Conservation (phyloP, 805 yeast species). For the Hermanozyma aechmeae region DNA sequence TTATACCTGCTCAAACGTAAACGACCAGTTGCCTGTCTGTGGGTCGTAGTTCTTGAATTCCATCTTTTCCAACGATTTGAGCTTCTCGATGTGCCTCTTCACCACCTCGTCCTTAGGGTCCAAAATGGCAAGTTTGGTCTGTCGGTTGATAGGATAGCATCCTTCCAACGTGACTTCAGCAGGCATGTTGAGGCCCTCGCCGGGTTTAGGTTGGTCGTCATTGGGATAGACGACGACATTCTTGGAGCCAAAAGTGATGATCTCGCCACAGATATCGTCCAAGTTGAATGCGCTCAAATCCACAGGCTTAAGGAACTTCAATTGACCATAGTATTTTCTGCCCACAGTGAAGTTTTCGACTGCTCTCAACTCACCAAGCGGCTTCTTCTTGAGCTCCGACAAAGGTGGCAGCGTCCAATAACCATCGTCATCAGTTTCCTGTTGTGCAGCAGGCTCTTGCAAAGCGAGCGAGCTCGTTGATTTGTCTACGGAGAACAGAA, state of each 20-base stretch:
- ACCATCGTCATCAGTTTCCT: slow-evolving; percentile 55
- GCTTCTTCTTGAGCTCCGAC: slow-evolving; percentile 47
- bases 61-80: slow-evolving; percentile 51
- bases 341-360: slow-evolving; percentile 69
- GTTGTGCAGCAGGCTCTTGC: not conserved
- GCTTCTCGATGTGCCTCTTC: slow-evolving; percentile 55
- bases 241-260: slow-evolving; percentile 52
- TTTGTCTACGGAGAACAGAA: slow-evolving; percentile 18
- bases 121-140: slow-evolving; percentile 60
- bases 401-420: slow-evolving; percentile 83
- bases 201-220: slow-evolving; percentile 38
- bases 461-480: no score
- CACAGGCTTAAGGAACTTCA: slow-evolving; percentile 73
- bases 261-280: slow-evolving; percentile 54
- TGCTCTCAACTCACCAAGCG: slow-evolving; percentile 54
- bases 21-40: slow-evolving; percentile 62
- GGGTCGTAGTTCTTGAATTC: slow-evolving; percentile 73
- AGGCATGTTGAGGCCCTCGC: slow-evolving; percentile 78
- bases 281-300: slow-evolving; percentile 63
- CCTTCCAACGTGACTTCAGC: slow-evolving; percentile 66
- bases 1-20: slow-evolving; percentile 36
- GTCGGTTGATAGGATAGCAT: slow-evolving; percentile 72
- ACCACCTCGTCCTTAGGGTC: slow-evolving; percentile 72
- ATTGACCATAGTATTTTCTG: slow-evolving; percentile 64
- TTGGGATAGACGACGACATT: slow-evolving; percentile 69